Evolutionary conservation across 345 rosid species (phyloP).

Genomic region (Citropsis articulata): DNA sequence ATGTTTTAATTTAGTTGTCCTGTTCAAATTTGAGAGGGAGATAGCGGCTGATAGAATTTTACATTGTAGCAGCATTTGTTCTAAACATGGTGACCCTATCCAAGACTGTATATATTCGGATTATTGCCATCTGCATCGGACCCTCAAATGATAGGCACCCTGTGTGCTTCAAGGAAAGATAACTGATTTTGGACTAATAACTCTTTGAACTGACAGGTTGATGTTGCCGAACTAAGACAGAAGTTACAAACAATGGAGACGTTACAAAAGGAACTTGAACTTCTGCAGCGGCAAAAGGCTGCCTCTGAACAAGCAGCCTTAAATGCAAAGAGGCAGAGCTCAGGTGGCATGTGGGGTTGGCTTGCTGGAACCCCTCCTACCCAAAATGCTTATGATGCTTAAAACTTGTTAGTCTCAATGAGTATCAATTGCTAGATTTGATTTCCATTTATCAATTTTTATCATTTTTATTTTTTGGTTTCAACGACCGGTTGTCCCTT

Average conservation of each 20-base stretch:
- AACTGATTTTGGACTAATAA: constrained; percentile 2
- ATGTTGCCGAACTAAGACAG: constrained; percentile 92
- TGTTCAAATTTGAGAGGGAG: neutral
- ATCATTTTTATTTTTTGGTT: neutral
- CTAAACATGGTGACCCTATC: neutral
- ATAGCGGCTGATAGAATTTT: neutral
- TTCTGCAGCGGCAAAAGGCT: constrained; percentile 91
- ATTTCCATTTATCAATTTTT: constrained; percentile 19
- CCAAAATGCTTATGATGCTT: constrained; percentile 28
- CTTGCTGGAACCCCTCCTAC: constrained; percentile 71
- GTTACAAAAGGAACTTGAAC: constrained; percentile 84
- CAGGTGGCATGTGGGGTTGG: constrained; percentile 99
- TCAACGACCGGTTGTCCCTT: constrained; percentile 13
- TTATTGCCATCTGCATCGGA: neutral
- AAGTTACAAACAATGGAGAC: constrained; percentile 89
- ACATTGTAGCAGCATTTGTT: neutral
- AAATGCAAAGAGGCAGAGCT: constrained; percentile 68
- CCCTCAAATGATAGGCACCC: neutral
- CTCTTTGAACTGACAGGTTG: constrained; percentile 59
- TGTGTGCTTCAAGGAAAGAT: neutral
- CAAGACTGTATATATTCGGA: neutral
- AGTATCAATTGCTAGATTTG: constrained; percentile 12
- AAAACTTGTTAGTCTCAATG: constrained; percentile 13
- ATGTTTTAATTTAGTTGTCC: neutral
- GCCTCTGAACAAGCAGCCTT: constrained; percentile 90